Base-by-base conservation (phyloP, 805 yeast genomes). In the Ogataea allantospora region DNA sequence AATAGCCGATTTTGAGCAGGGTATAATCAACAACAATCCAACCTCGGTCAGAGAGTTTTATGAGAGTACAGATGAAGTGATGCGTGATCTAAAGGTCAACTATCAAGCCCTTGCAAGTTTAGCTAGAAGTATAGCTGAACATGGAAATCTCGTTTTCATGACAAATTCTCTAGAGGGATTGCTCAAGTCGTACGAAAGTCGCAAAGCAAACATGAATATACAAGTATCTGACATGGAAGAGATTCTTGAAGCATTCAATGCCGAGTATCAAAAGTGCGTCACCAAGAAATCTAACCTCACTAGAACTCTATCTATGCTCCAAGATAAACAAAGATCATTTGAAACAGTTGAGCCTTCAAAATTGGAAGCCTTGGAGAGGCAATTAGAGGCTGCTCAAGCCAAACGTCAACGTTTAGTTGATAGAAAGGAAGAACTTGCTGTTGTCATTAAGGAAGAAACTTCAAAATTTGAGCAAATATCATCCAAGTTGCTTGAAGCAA, bases 61-160 rank as follows among this genome's bases (percentile, higher is more conserved):
- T 38, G 56, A 48, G 21, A 57, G 60, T 20, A 29, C 46, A 6
- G 54, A 50, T 6, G 53, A 47, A 4, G 27, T 60, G 5, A 49
- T 45, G 30, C 35, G 35, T 10, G 60, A 55, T 33, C 33, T 60
- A 25, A 53, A 51, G 12, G 51, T 51, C 9, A 56, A 52, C 23
- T 60, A 58, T 31, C 63, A 60, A 33, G 55, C 63, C 1, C 39
- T 60, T 41, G 63, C 63, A 16, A 50, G 55, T 27, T 51, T 50
- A 28, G 56, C 62, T 1, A 46, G 63, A 28, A 53, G 53, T 22
- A 56, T 51, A 32, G 54, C 65, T 2, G 57, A 53, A 28, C 53
- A 49, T 29, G 63, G 60, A 16, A 58, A 57, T 32, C 35, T 54
- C 30, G 44, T 50, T 18, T 59, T 56, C 37, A 45, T 58, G 39